These are phyloP conservation scores for Hyaloperonospora brassicae DNA, from an alignment of 352 stramenopile genomes.

Conservation along the genomic window DNA sequence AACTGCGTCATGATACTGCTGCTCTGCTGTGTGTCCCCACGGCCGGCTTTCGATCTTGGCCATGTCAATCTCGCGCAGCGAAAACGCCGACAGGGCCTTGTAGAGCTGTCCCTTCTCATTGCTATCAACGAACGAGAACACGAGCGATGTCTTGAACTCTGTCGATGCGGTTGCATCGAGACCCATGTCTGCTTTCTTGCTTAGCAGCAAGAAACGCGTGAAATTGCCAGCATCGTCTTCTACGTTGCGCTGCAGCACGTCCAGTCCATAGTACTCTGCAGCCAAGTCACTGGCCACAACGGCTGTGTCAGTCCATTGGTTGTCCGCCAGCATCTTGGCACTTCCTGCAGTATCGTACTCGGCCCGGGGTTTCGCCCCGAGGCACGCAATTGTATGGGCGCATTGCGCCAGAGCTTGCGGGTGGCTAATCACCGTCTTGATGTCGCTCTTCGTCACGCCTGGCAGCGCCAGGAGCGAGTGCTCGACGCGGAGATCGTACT, in stretches of 20 bases:
- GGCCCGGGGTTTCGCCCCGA: constrained; percentile 66
- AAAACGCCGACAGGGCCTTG: constrained; percentile 66
- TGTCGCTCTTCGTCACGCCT: constrained; percentile 77
- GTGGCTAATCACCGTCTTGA: constrained; percentile 95
- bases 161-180: constrained; percentile 30
- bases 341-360: constrained; percentile 96
- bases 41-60: constrained; percentile 75
- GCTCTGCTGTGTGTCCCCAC: constrained; percentile 57
- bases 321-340: constrained; percentile 94
- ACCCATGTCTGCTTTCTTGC: constrained; percentile 44
- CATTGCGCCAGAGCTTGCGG: constrained; percentile 95
- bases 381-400: constrained; percentile 88
- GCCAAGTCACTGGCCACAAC: constrained; percentile 94
- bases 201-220: constrained; percentile 90
- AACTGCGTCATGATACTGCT: constrained; percentile 28
- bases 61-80: constrained; percentile 64
- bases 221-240: constrained; percentile 66
- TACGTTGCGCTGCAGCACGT: constrained; percentile 58
- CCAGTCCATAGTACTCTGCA: constrained; percentile 89
- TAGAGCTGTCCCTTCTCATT: constrained; percentile 66
- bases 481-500: constrained; percentile 79
- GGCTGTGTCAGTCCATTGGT: constrained; percentile 76
- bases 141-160: constrained; percentile 77
- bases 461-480: constrained; percentile 90
- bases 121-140: constrained; percentile 73